Percentiles rank a stretch among this genome's conserved stretches.
phyloP scores from a whole-genome alignment of 352 stramenopile genomes.

The Globisporangium cystogenes region DNA sequence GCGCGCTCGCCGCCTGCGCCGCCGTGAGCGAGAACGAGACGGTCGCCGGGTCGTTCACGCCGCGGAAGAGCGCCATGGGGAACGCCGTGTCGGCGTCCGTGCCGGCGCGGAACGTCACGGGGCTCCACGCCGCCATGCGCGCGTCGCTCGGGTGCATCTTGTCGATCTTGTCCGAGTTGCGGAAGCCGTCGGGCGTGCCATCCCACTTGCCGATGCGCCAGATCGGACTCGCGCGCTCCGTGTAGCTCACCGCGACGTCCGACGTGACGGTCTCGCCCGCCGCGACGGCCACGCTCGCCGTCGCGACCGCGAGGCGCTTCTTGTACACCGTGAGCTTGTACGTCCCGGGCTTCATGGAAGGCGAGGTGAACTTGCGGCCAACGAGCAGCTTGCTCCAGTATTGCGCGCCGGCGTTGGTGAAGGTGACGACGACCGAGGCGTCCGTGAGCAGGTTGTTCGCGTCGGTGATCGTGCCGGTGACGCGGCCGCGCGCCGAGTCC shows the following conservation, averaged over 20 bases:
- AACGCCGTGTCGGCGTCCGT: slow-evolving; percentile 21
- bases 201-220: slow-evolving; percentile 53
- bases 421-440: slow-evolving; percentile 24
- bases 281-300: slow-evolving; percentile 18
- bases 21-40: slow-evolving; percentile 28
- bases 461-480: slow-evolving; percentile 31
- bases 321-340: slow-evolving; percentile 55
- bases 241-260: slow-evolving; percentile 21
- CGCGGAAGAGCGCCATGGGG: slow-evolving; percentile 40
- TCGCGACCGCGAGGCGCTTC: slow-evolving; percentile 41
- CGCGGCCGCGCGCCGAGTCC: slow-evolving; percentile 20
- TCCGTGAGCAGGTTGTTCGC: slow-evolving; percentile 18
- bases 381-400: slow-evolving; percentile 33
- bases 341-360: slow-evolving; percentile 34
- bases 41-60: slow-evolving; percentile 33
- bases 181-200: slow-evolving; percentile 38
- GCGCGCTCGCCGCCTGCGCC: slow-evolving; percentile 13
- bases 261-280: slow-evolving; percentile 12
- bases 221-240: slow-evolving; percentile 17
- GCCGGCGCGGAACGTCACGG: slow-evolving; percentile 19
- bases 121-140: slow-evolving; percentile 26
- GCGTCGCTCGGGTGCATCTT: slow-evolving; percentile 41
- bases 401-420: slow-evolving; percentile 31
- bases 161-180: slow-evolving; percentile 53
- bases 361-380: slow-evolving; percentile 24